Conservation (phyloP, 805 yeast genomes). For the Brettanomyces naardenensis region DNA sequence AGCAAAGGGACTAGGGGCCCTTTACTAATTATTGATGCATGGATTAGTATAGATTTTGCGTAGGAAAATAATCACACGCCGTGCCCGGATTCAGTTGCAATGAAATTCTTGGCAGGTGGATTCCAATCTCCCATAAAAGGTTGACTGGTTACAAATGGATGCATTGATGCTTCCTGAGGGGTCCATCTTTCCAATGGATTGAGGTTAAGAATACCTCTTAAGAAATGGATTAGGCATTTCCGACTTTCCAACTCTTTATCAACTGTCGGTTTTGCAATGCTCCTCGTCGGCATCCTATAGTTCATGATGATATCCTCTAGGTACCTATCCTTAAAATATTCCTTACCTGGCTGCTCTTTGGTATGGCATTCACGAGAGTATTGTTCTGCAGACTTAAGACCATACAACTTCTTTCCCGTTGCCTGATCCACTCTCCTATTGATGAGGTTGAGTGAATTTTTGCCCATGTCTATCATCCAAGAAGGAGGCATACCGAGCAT, state of each 20-base stretch:
- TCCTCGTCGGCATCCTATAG: conserved; percentile 59
- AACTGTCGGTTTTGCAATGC: conserved; percentile 42
- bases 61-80: too few relatives aligned
- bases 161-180: conserved; percentile 89
- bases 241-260: conserved; percentile 74
- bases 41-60: too few relatives aligned
- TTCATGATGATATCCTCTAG: conserved; percentile 69
- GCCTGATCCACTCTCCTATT: conserved; percentile 10
- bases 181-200: conserved; percentile 96
- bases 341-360: conserved; percentile 73
- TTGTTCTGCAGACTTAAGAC: conserved; percentile 35
- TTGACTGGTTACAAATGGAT: conserved; percentile 76
- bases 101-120: conserved; percentile 34
- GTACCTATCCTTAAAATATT: conserved; percentile 61
- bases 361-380: conserved; percentile 42
- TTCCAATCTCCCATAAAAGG: conserved; percentile 46
- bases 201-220: conserved; percentile 66
- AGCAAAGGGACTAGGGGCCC: too few relatives aligned
- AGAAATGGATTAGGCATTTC: conserved; percentile 64
- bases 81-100: too few relatives aligned
- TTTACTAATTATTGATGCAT: too few relatives aligned
- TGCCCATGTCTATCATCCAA: conserved; percentile 97
- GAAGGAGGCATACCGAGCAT: conserved; percentile 84
- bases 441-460: conserved; percentile 66
- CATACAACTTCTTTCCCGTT: conserved; percentile 30